Evolutionary conservation across 805 yeast genomes (phyloP).

Genomic region (Starmerella floricola): DNA sequence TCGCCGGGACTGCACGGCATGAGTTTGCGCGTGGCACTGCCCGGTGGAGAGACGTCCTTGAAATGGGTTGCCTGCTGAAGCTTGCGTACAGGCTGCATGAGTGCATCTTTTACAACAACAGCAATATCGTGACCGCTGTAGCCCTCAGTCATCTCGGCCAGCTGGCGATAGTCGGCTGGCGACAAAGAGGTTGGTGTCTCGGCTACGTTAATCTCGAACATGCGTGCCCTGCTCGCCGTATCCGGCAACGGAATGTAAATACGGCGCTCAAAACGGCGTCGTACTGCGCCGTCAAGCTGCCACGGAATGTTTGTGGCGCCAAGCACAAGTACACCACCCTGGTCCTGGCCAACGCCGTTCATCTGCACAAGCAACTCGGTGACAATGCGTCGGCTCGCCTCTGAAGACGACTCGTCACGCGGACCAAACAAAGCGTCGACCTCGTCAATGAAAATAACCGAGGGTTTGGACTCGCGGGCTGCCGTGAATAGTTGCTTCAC

Average conservation of each 20-base stretch:
- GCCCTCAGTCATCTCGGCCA: slow-evolving; percentile 92
- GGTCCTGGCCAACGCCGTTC: slow-evolving; percentile 97
- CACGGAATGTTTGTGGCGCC: slow-evolving; percentile 99
- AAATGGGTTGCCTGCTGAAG: slow-evolving; percentile 95
- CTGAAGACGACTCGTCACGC: slow-evolving; percentile 95
- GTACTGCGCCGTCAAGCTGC: slow-evolving; percentile 95
- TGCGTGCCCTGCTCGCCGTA: slow-evolving; percentile 74
- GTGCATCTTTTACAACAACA: slow-evolving; percentile 90
- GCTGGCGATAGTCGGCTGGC: slow-evolving; percentile 56
- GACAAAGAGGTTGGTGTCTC: slow-evolving; percentile 71
- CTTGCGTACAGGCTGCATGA: slow-evolving; percentile 95
- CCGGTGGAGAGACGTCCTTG: slow-evolving; percentile 38
- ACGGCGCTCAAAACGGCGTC: slow-evolving; percentile 91
- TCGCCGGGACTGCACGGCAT: slow-evolving; percentile 99
- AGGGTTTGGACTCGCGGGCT: slow-evolving; percentile 94
- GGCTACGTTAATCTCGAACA: slow-evolving; percentile 92
- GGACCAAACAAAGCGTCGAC: slow-evolving; percentile 98
- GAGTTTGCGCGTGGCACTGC: slow-evolving; percentile 32
- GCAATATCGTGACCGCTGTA: slow-evolving; percentile 96
- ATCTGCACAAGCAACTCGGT: slow-evolving; percentile 93
- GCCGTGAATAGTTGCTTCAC: slow-evolving; percentile 88
- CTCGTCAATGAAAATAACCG: slow-evolving; percentile 93
- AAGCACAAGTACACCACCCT: slow-evolving; percentile 80
- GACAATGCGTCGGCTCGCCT: slow-evolving; percentile 89
- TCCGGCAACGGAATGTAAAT: slow-evolving; percentile 94